Base-by-base conservation (phyloP, 1,139 yeast genomes). In the Hanseniaspora sp. region DNA sequence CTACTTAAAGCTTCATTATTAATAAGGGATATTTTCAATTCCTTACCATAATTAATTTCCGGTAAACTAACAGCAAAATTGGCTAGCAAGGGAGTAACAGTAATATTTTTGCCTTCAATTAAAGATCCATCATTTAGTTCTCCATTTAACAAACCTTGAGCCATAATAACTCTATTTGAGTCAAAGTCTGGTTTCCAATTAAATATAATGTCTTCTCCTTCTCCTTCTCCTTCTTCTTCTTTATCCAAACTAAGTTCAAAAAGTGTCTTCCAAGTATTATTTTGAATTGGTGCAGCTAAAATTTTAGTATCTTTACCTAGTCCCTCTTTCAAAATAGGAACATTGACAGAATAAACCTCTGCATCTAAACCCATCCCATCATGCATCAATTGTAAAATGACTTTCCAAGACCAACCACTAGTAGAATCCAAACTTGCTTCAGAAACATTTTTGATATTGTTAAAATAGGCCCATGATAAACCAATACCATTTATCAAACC, bases 81-180 rank as follows among this genome's bases (percentile, higher is more conserved):
- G 0, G 96, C 95, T 61, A 78, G 77, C 59, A 92, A 69, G 0
- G 96, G 95, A 5, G 96, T 86, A 12, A 92, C 92, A 62, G 94
- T 81, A 49, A 69, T 69, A 39, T 64, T 67, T 15, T 80, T 80
- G 53, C 74, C 47, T 75, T 78, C 69, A 57, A 70, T 67, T 45
- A 70, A 71, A 66, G 74, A 71, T 45, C 77, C 79, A 56, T 71
- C 74, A 34, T 65, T 64, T 45, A 59, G 60, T 39, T 61, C 62
- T 54, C 74, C 76, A 33, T 78, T 81, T 1, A 69, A 74, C 8
- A 71, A 68, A 56, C 82, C 79, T 15, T 66, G 70, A 43, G 74
- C 68, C 9, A 86, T 82, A 38, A 80, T 76, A 55, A 77, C 71
- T 61, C 82, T 83, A 31, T 85, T 90, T 31, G 75, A 70, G 52